Base-by-base conservation (phyloP, 2,329 filamentous ascomycete species). In the Exophiala phaeomuriformis region DNA sequence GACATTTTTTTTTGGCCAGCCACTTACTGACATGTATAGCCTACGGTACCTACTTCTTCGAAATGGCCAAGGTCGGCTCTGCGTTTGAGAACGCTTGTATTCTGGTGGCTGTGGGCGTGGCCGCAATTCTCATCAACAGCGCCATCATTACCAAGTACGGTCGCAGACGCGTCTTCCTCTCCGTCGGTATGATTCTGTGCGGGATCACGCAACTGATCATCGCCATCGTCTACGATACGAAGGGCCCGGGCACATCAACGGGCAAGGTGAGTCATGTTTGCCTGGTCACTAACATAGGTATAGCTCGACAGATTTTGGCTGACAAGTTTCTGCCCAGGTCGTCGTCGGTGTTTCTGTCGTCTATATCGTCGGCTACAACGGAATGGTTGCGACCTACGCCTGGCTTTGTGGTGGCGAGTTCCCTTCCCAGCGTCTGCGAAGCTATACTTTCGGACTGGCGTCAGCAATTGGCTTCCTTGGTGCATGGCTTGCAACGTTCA, bases 11-110 rank as follows among this genome's bases (percentile, higher is more conserved):
- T 19, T 19, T 19, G 19, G 19, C 19, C 19, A 19, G 19, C 19
- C 19, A 19, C 1, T 19, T 1, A 19, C 19, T 19, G 19, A 19
- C 19, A 19, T 19, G 19, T 1, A 19, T 31, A 78, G 77, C 75
- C 1, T 79, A 77, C 59, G 72, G 73, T 28, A 81, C 78, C 1
- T 82, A 82, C 64, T 82, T 82, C 70, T 79, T 82, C 63, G 72
- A 77, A 61, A 81, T 81, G 75, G 77, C 79, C 35, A 71, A 75
- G 43, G 76, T 82, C 3, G 71, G 75, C 33, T 71, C 77, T 46
- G 72, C 78, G 5, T 82, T 82, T 63, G 74, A 76, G 61, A 81
- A 81, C 66, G 70, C 74, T 9, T 80, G 79, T 62, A 78, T 81
- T 43, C 70, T 81, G 9, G 75, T 70, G 31, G 73, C 72, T 4